Percentiles rank a stretch among this genome's conserved stretches.
These are phyloP conservation scores for Volvox reticuliferus DNA, from an alignment of 139 green algal species.

Conservation along the genomic window DNA sequence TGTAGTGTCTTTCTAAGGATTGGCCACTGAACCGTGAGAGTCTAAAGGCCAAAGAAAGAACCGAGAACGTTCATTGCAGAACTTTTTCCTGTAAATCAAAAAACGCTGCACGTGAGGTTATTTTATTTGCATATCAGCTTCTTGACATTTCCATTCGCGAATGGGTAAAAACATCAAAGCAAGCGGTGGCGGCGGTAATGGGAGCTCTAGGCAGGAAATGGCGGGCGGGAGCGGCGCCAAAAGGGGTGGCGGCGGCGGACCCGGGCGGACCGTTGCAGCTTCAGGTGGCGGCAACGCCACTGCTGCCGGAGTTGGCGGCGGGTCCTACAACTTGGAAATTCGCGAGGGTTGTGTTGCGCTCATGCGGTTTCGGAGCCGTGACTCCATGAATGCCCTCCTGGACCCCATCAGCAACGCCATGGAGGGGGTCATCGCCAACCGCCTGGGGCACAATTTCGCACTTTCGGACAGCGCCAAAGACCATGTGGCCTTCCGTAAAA, in stretches of 20 bases:
- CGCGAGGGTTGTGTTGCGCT: slow-evolving; percentile 39
- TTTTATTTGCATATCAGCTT: too few species aligned
- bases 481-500: neutral
- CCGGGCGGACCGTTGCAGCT: too few species aligned
- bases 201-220: neutral
- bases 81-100: too few species aligned
- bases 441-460: slow-evolving; percentile 43
- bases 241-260: neutral
- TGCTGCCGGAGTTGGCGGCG: too few species aligned
- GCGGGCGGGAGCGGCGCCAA: neutral
- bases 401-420: slow-evolving; percentile 39
- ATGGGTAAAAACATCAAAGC: slow-evolving; percentile 22
- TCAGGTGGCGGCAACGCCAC: neutral
- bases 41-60: too few species aligned
- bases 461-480: neutral
- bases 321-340: slow-evolving; percentile 18
- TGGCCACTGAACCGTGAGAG: too few species aligned
- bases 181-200: neutral
- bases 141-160: too few species aligned
- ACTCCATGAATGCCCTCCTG: slow-evolving; percentile 42
- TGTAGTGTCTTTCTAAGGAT: too few species aligned
- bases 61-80: too few species aligned
- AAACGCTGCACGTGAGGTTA: too few species aligned
- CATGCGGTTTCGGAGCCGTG: slow-evolving; percentile 18
- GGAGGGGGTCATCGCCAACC: slow-evolving; percentile 45